These are phyloP conservation scores for Yarrowia porcina DNA, from an alignment of 805 yeast species.

Conservation along the genomic window DNA sequence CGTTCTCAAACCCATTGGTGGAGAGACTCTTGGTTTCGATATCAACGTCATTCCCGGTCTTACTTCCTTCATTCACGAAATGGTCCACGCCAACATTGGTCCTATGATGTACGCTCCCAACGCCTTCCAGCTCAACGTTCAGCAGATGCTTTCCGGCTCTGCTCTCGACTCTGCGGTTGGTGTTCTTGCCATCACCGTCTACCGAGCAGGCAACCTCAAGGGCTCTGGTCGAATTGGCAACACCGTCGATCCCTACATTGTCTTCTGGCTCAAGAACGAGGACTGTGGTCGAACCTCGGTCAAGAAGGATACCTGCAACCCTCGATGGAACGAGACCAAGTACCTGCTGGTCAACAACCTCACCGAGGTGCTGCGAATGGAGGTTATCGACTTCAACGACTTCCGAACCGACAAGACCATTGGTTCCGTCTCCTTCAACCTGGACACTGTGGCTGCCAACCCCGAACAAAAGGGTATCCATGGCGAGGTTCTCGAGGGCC, in stretches of 20 bases:
- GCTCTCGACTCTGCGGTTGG: constrained; percentile 81
- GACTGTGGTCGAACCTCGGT: constrained; percentile 67
- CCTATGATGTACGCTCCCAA: constrained; percentile 86
- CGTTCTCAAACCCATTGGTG: constrained; percentile 73
- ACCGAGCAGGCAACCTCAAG: constrained; percentile 63
- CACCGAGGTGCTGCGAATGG: constrained; percentile 75
- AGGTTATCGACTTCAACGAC: constrained; percentile 73
- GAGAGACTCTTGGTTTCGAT: constrained; percentile 83
- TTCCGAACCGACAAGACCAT: constrained; percentile 71
- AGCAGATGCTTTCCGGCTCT: constrained; percentile 82
- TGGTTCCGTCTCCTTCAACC: constrained; percentile 72
- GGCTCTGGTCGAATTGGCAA: constrained; percentile 68
- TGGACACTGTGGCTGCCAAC: constrained; percentile 59
- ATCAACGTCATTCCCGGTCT: constrained; percentile 84
- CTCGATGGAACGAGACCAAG: constrained; percentile 81
- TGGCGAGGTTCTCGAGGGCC: constrained; percentile 68
- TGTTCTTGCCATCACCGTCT: constrained; percentile 66
- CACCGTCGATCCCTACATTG: constrained; percentile 86
- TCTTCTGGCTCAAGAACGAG: constrained; percentile 54
- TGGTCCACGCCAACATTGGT: constrained; percentile 83
- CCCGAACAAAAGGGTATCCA: constrained; percentile 46
- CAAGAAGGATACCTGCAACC: constrained; percentile 63
- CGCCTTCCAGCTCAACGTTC: constrained; percentile 87
- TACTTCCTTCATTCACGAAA: constrained; percentile 72
- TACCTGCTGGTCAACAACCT: constrained; percentile 68